phyloP scores from a whole-genome alignment of 352 stramenopile species.

The Phytophthora rubi region DNA sequence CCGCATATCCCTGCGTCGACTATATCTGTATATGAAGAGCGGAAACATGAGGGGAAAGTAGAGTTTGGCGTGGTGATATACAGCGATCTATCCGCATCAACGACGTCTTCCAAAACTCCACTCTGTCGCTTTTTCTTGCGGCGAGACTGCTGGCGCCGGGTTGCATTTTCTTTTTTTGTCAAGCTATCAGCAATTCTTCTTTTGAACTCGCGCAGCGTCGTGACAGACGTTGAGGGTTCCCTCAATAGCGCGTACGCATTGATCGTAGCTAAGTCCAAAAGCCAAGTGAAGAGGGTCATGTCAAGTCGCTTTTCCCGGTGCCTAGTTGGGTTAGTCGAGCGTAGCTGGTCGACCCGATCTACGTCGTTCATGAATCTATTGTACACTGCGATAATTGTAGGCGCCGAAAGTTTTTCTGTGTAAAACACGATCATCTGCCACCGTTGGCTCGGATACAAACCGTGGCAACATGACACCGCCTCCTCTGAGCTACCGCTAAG shows the following conservation, averaged over 20 bases:
- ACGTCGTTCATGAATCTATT: conserved; percentile 18
- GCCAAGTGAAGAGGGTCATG: conserved; percentile 8
- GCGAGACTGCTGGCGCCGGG: not conserved
- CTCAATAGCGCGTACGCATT: conserved; percentile 6
- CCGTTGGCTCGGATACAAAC: not conserved
- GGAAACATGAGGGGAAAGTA: not conserved
- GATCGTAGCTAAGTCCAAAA: conserved; percentile 11
- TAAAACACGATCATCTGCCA: not conserved
- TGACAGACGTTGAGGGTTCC: not conserved
- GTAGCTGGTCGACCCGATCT: conserved; percentile 10
- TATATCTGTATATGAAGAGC: conserved; percentile 6
- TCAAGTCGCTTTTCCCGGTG: conserved; percentile 12
- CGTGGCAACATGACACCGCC: not conserved
- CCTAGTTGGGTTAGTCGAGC: conserved; percentile 1
- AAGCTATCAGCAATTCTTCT: conserved; percentile 5
- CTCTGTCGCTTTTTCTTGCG: conserved; percentile 7
- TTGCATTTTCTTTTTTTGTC: conserved; percentile 6
- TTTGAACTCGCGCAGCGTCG: not conserved
- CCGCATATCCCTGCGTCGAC: not conserved
- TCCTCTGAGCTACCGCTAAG: not conserved
- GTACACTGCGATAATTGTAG: conserved; percentile 10
- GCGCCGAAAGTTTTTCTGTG: conserved; percentile 4
- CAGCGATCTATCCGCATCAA: conserved; percentile 4
- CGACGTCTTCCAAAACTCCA: conserved; percentile 8
- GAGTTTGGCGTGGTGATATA: conserved; percentile 25